Conservation (phyloP, 2,329 filamentous ascomycete genomes). For the Hypoxylon sp. region DNA sequence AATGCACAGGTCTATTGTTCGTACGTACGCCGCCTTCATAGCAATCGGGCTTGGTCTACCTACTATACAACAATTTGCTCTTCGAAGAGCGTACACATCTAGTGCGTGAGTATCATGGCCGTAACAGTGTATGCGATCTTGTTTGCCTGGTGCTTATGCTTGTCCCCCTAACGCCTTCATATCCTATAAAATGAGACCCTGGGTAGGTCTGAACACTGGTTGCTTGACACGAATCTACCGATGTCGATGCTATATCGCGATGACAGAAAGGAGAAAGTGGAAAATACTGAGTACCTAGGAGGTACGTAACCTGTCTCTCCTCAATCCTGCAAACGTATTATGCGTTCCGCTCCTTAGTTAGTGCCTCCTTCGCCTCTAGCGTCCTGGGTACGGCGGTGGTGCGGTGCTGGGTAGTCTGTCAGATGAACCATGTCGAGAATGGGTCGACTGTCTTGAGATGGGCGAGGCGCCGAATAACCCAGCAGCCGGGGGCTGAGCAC, state of each 20-base stretch:
- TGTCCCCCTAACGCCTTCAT: slow-evolving; percentile 14
- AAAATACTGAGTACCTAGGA: not conserved
- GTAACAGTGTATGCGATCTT: not conserved
- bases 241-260: not conserved
- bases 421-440: not conserved
- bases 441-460: not conserved
- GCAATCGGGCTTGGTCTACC: slow-evolving; percentile 17
- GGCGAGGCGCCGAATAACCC: not conserved
- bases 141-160: slow-evolving; percentile 6
- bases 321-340: not conserved
- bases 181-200: not conserved
- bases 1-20: slow-evolving; percentile 11
- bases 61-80: slow-evolving; percentile 15
- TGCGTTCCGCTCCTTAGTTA: too few species aligned
- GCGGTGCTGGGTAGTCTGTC: not conserved
- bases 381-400: slow-evolving; percentile 32
- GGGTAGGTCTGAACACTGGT: not conserved
- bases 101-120: not conserved
- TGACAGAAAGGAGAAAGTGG: not conserved
- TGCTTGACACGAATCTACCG: not conserved
- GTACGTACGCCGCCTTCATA: slow-evolving; percentile 7
- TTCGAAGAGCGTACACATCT: not conserved
- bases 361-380: slow-evolving; percentile 24
- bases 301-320: too few species aligned
- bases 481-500: not conserved